A percentile compares a stretch with the other conserved stretches of the same genome.
Conservation (phyloP, 495 filamentous ascomycete genomes). For the Recurvomyces mirabilis region DNA sequence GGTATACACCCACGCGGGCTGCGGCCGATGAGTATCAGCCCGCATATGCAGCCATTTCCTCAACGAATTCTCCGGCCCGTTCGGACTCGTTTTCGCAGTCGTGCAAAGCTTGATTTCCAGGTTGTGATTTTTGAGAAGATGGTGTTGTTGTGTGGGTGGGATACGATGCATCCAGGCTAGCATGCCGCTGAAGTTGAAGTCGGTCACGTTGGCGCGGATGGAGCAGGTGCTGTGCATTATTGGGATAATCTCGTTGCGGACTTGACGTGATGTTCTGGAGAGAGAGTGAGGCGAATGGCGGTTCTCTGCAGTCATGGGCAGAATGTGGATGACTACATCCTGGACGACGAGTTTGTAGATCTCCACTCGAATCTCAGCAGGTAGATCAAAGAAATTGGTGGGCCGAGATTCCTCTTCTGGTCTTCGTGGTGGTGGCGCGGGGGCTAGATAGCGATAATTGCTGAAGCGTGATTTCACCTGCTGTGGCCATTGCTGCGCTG, state of each 20-base stretch:
- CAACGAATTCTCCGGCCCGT: background rate
- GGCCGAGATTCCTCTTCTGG: too few relatives aligned
- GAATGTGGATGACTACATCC: constrained; percentile 12
- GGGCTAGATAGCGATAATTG: too few relatives aligned
- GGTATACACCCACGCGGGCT: constrained; percentile 14
- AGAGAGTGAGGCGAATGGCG: constrained; percentile 9
- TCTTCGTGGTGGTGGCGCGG: too few relatives aligned
- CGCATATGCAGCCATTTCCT: constrained; percentile 17
- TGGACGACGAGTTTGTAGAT: constrained; percentile 19
- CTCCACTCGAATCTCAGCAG: constrained; percentile 16
- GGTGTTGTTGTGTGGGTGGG: constrained; percentile 4
- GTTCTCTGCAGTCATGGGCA: background rate
- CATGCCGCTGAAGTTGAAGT: constrained; percentile 18
- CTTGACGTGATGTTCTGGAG: constrained; percentile 6
- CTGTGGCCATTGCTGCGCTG: too few relatives aligned
- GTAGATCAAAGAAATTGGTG: constrained; percentile 13
- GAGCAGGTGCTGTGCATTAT: constrained; percentile 16
- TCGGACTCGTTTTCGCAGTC: background rate
- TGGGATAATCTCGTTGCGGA: constrained; percentile 17
- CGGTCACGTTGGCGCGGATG: constrained; percentile 12
- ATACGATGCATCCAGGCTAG: constrained; percentile 15
- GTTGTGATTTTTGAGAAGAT: constrained; percentile 12
- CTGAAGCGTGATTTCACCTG: too few relatives aligned
- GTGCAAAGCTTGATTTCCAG: constrained; percentile 6
- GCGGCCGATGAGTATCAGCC: constrained; percentile 9